Evolutionary conservation across 148 eudicot genomes (phyloP), one percentile per base, ranked within the genome.

Genomic region (Agrostemma githago): DNA sequence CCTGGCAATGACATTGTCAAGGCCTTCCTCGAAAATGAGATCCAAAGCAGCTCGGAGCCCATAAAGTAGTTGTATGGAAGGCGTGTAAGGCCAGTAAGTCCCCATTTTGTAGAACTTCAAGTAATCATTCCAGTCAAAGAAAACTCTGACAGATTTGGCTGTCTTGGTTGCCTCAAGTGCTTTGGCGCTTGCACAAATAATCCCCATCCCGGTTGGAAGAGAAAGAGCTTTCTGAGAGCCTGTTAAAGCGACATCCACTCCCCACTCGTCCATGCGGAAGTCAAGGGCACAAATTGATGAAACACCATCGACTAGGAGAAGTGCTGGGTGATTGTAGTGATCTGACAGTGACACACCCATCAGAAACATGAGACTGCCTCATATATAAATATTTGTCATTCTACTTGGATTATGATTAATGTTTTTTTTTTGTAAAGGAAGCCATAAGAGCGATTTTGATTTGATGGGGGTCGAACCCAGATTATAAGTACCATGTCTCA

Each of bases 141-240:
- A 95, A 63, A 92, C 96, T 74, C 97, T 79, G 16, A 90, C 80
- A 14, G 99, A 95, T 76, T 90, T 92, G 44, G 99, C 96, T 21
- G 96, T 86, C 83, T 95, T 85, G 63, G 85, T 58, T 51, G 99
- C 99, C 81, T 90, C 91, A 53, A 95, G 72, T 41, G 99, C 99
- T 78, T 89, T 95, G 62, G 96, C 96, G 75, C 99, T 86, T 8
- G 97, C 99, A 63, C 99, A 92, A 51, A 95, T 84, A 72, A 95
- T 84, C 38, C 99, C 99, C 76, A 95, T 67, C 8, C 99, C 99
- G 40, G 99, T 95, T 21, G 99, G 99, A 77, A 95, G 88, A 57
- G 99, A 95, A 39, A 95, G 94, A 38, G 99, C 99, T 80, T 95
- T 95, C 75, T 95, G 99, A 20, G 99, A 95, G n/a, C 99, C 99